These are phyloP conservation scores for Aspergillus mulundensis DNA, from an alignment of 495 filamentous ascomycete genomes.

Conservation along the genomic window DNA sequence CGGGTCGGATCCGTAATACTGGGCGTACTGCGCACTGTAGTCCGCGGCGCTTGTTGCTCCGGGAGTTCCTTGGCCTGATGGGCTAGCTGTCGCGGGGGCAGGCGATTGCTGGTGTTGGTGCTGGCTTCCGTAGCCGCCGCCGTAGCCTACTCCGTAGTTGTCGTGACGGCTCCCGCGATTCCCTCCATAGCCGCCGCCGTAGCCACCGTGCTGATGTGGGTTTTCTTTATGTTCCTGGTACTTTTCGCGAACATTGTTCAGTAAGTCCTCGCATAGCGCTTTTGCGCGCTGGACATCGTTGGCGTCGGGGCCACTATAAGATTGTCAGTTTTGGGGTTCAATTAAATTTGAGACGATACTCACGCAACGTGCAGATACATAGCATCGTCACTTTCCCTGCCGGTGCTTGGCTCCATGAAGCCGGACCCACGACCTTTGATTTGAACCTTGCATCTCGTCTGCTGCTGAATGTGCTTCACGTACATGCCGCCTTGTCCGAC, in stretches of 20 bases:
- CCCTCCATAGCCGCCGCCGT: neutral
- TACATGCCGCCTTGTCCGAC: slow-evolving; percentile 90
- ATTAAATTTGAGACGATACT: slow-evolving; percentile 2
- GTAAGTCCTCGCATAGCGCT: slow-evolving; percentile 80
- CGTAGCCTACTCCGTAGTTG: slow-evolving; percentile 41
- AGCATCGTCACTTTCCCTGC: slow-evolving; percentile 83
- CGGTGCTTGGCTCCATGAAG: slow-evolving; percentile 80
- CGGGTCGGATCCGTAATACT: slow-evolving; percentile 78
- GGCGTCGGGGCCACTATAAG: slow-evolving; percentile 73
- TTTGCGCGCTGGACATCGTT: slow-evolving; percentile 82
- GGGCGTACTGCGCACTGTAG: slow-evolving; percentile 80
- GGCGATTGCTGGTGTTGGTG: slow-evolving; percentile 33
- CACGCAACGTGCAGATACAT: slow-evolving; percentile 96
- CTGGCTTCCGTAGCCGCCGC: slow-evolving; percentile 33
- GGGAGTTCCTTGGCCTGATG: slow-evolving; percentile 27
- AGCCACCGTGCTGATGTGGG: slow-evolving; percentile 56
- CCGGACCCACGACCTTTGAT: slow-evolving; percentile 98
- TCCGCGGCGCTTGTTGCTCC: slow-evolving; percentile 45
- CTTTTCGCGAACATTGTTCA: slow-evolving; percentile 75
- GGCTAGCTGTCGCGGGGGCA: slow-evolving; percentile 34
- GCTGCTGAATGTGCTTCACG: slow-evolving; percentile 95
- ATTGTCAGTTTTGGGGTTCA: slow-evolving; percentile 26
- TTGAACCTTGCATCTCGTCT: slow-evolving; percentile 90
- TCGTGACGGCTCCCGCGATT: neutral
- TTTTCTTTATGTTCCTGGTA: slow-evolving; percentile 88